A percentile compares a stretch with the other conserved stretches of the same genome.
Conservation (phyloP, 73 alveolate species). For the Paramecium sonneborni region DNA sequence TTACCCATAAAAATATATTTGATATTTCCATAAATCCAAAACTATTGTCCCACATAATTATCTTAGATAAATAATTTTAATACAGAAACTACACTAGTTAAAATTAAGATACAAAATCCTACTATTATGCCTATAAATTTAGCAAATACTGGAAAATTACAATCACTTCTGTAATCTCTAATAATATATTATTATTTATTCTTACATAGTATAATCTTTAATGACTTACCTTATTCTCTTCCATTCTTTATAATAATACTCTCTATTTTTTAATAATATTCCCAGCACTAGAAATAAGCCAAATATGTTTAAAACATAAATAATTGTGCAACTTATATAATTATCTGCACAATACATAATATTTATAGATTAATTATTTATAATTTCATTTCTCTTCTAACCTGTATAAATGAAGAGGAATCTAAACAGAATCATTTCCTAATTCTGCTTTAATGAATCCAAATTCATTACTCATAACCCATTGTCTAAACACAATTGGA, state of each 20-base stretch:
- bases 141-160: background rate
- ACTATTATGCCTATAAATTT: background rate
- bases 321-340: conserved; percentile 26
- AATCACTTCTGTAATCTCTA: conserved; percentile 3
- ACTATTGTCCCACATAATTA: background rate
- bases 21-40: conserved; percentile 16
- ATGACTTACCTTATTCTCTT: background rate
- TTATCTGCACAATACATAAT: conserved; percentile 38
- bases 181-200: background rate
- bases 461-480: background rate
- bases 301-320: background rate
- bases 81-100: background rate
- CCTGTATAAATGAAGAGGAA: conserved; percentile 29
- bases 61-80: background rate
- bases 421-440: background rate
- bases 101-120: background rate
- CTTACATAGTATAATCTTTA: conserved; percentile 28
- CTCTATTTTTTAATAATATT: background rate
- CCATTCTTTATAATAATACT: background rate
- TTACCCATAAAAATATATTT: background rate
- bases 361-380: background rate
- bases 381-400: conserved; percentile 2
- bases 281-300: background rate
- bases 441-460: background rate
- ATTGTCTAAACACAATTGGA: background rate